Percentiles rank a stretch among this genome's conserved stretches.
Conservation (phyloP, 2,329 filamentous ascomycete genomes). For the Exophiala calicioides region DNA sequence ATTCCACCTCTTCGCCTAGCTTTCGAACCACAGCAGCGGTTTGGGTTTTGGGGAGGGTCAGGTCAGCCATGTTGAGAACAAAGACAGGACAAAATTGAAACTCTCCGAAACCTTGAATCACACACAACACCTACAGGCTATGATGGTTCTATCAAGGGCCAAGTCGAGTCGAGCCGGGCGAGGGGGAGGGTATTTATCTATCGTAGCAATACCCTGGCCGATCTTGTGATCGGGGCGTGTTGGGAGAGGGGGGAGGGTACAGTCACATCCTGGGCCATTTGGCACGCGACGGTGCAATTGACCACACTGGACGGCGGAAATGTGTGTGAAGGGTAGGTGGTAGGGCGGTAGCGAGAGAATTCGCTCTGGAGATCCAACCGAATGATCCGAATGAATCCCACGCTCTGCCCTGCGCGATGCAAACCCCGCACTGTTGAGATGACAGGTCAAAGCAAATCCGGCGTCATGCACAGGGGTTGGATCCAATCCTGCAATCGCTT, state of each 20-base stretch:
- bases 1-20: constrained; percentile 44
- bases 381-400: background rate
- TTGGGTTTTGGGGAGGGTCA: constrained; percentile 32
- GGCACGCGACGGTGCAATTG: too few relatives aligned
- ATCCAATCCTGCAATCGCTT: background rate
- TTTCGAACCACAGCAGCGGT: constrained; percentile 45
- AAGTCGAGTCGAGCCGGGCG: background rate
- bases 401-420: constrained; percentile 5
- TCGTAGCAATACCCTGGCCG: too few relatives aligned
- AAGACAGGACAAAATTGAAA: background rate
- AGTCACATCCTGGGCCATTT: too few relatives aligned
- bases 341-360: background rate
- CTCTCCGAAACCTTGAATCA: background rate
- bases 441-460: too few relatives aligned
- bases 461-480: too few relatives aligned
- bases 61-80: constrained; percentile 13
- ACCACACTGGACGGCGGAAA: too few relatives aligned
- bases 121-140: too few relatives aligned
- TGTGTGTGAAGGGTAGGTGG: too few relatives aligned
- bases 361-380: background rate
- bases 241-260: background rate
- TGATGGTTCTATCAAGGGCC: background rate
- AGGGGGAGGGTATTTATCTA: too few relatives aligned
- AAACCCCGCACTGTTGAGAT: constrained; percentile 13
- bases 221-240: too few relatives aligned